Evolutionary conservation across 2,329 filamentous ascomycete genomes (phyloP).

Genomic region (Scortechinia acanthostroma): DNA sequence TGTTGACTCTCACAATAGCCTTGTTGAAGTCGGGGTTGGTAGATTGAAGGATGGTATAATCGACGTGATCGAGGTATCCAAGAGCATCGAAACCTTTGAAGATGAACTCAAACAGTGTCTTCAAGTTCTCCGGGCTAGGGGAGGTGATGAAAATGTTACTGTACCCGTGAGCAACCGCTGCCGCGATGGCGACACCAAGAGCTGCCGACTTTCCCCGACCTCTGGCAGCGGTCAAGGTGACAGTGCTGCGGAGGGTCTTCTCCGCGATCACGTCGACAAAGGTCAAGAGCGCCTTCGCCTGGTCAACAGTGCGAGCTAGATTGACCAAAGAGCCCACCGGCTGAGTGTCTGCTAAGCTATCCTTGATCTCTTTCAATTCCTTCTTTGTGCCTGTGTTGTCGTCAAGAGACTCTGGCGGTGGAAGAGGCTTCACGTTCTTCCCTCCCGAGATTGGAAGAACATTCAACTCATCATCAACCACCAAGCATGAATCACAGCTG

Average conservation of each 20-base stretch:
- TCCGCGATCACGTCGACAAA: conserved; percentile 95
- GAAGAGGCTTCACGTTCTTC: conserved; percentile 77
- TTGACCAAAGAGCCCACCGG: conserved; percentile 78
- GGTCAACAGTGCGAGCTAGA: conserved; percentile 84
- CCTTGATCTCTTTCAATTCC: conserved; percentile 82
- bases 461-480: conserved; percentile 96
- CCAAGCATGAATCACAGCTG: conserved; percentile 88
- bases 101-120: conserved; percentile 95
- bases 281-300: conserved; percentile 91
- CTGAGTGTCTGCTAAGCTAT: conserved; percentile 76
- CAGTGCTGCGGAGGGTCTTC: conserved; percentile 89
- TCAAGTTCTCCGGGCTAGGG: conserved; percentile 93
- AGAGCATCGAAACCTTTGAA: conserved; percentile 97
- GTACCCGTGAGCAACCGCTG: conserved; percentile 90
- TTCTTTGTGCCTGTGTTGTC: conserved; percentile 64
- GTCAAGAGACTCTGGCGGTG: conserved; percentile 63
- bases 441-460: conserved; percentile 94
- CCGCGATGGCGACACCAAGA: conserved; percentile 85
- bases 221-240: conserved; percentile 85
- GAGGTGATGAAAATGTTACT: conserved; percentile 99
- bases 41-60: conserved; percentile 96
- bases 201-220: conserved; percentile 96
- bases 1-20: conserved; percentile 92
- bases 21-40: conserved; percentile 99
- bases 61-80: conserved; percentile 86